phyloP scores from a whole-genome alignment of 2,329 filamentous ascomycete species.

The Fusarium caatingaense region DNA sequence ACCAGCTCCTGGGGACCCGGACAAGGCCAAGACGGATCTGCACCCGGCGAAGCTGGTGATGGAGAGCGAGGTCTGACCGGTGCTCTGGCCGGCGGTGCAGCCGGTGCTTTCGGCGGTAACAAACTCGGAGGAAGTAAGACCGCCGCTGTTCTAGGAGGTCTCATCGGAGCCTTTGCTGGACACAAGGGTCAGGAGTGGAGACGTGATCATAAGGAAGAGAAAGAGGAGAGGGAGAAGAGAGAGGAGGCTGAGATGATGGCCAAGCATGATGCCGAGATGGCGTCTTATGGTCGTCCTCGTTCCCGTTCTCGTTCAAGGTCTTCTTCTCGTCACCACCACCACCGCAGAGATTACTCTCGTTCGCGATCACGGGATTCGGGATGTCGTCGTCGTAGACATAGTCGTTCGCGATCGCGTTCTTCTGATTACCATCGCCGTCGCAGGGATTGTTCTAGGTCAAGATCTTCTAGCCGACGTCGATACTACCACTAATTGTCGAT shows the following conservation, averaged over 20 bases:
- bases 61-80: neutral
- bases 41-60: neutral
- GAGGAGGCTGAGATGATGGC: neutral
- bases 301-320: neutral
- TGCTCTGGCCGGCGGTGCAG: neutral
- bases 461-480: neutral
- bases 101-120: neutral
- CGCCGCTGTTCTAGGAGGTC: neutral
- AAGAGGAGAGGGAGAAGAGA: neutral
- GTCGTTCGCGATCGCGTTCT: neutral
- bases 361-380: neutral
- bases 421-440: neutral
- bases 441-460: neutral
- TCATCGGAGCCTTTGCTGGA: neutral
- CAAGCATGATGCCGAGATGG: neutral
- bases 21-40: neutral
- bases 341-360: neutral
- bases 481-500: neutral
- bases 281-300: neutral
- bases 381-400: neutral
- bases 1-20: neutral
- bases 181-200: slow-evolving; percentile 3
- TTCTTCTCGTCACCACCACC: neutral
- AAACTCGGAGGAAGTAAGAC: slow-evolving; percentile 4
- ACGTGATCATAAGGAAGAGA: slow-evolving; percentile 1